Conservation (phyloP, 2,329 filamentous ascomycete genomes). For the Fusarium phyllophilum region DNA sequence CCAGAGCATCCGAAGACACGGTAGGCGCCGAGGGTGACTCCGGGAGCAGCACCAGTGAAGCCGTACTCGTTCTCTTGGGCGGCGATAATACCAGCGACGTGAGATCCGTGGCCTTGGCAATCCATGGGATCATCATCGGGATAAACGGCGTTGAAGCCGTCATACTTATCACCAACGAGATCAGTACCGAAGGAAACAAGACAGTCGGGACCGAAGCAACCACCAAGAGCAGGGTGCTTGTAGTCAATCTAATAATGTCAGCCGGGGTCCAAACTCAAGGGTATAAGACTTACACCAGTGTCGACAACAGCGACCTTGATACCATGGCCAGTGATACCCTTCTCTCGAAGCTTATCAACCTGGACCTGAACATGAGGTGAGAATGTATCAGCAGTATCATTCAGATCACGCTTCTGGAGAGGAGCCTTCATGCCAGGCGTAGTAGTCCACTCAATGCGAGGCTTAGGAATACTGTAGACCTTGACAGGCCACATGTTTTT, state of each 20-base stretch:
- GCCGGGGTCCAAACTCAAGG: accelerated
- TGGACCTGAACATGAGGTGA: slow-evolving; percentile 65
- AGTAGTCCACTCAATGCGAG: slow-evolving; percentile 48
- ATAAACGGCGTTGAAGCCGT: slow-evolving; percentile 49
- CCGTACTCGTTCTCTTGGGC: slow-evolving; percentile 64
- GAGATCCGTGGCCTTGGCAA: slow-evolving; percentile 68
- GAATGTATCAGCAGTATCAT: slow-evolving; percentile 50
- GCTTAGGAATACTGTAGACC: slow-evolving; percentile 57
- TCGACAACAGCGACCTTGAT: slow-evolving; percentile 65
- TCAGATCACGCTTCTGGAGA: slow-evolving; percentile 21
- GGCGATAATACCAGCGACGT: slow-evolving; percentile 71
- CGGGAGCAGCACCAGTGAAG: slow-evolving; percentile 67
- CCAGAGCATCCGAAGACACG: slow-evolving; percentile 67
- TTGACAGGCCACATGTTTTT: slow-evolving; percentile 61
- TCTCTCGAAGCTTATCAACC: slow-evolving; percentile 62
- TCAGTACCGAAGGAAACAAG: slow-evolving; percentile 67
- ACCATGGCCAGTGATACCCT: slow-evolving; percentile 61
- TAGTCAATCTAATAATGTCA: slow-evolving; percentile 63
- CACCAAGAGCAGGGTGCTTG: slow-evolving; percentile 69
- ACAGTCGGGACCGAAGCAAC: slow-evolving; percentile 69
- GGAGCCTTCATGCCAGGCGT: slow-evolving; percentile 17
- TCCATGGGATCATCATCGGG: slow-evolving; percentile 65
- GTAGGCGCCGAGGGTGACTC: slow-evolving; percentile 65
- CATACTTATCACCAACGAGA: slow-evolving; percentile 65
- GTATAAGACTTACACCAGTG: slow-evolving; percentile 57